phyloP scores from a whole-genome alignment of 1,284 basidiomycete species.

The Ceratobasidium sp. region DNA sequence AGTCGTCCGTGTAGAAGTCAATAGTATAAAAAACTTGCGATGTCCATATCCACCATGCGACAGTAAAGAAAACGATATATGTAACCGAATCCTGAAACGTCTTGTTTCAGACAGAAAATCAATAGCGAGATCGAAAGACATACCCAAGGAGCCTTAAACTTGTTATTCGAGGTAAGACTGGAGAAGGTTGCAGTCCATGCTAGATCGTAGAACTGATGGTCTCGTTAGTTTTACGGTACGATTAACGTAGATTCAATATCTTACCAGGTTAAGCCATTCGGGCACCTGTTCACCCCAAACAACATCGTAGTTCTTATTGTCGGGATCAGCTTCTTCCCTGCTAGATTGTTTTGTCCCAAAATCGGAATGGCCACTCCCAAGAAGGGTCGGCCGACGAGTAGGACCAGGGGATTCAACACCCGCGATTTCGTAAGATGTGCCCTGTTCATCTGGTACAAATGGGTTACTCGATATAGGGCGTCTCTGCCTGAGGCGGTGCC shows the following conservation, averaged over 20 bases:
- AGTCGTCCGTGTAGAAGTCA: conserved; percentile 36
- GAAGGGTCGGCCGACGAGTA: not conserved
- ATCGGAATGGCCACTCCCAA: not conserved
- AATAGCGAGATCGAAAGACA: not conserved
- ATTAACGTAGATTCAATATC: not conserved
- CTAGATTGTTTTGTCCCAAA: not conserved
- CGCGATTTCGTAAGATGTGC: not conserved
- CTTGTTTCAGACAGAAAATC: not conserved
- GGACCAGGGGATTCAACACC: not conserved
- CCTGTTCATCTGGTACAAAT: not conserved
- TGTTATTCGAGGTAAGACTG: conserved; percentile 31
- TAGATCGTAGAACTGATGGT: conserved; percentile 34
- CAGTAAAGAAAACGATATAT: conserved; percentile 17
- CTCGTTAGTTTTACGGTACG: not conserved
- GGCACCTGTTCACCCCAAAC: conserved; percentile 42
- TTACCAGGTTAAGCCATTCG: conserved; percentile 37
- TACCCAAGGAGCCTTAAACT: conserved; percentile 36
- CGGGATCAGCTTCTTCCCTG: not conserved
- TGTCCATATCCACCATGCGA: conserved; percentile 31
- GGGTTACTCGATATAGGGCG: conserved; percentile 35
- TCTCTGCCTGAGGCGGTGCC: conserved; percentile 33
- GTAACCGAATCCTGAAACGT: conserved; percentile 27
- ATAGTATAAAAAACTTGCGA: conserved; percentile 32
- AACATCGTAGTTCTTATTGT: conserved; percentile 9
- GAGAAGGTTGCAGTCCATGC: conserved; percentile 43